These are phyloP conservation scores for Solanum piurae DNA, from an alignment of 257 asterid species.

Conservation along the genomic window DNA sequence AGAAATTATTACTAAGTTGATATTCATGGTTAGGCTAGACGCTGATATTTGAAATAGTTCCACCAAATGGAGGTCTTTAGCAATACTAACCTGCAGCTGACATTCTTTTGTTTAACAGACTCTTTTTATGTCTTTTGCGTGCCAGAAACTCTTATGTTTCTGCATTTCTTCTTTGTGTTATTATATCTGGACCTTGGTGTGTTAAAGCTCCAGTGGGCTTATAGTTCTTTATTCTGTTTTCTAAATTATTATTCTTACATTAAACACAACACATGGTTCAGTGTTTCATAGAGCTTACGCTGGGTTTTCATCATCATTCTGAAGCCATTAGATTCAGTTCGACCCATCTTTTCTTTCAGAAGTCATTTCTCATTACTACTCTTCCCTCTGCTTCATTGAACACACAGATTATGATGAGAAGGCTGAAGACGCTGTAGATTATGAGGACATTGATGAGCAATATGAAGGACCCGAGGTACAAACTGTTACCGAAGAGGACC, in stretches of 20 bases:
- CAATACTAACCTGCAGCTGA: background rate
- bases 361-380: conserved; percentile 11
- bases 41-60: background rate
- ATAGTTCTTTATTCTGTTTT: background rate
- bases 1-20: background rate
- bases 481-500: conserved; percentile 83
- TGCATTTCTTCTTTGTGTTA: background rate
- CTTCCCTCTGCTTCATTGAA: background rate
- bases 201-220: background rate
- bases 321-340: background rate
- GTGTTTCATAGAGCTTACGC: background rate
- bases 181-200: background rate
- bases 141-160: background rate
- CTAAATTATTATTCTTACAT: background rate
- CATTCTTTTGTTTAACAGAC: background rate
- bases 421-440: conserved; percentile 97
- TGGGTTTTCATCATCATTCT: background rate
- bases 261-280: background rate
- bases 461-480: conserved; percentile 98
- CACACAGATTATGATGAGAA: conserved; percentile 73
- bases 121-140: background rate
- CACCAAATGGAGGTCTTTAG: background rate
- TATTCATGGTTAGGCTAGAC: background rate
- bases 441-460: conserved; percentile 95
- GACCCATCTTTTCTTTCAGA: background rate